phyloP scores from a whole-genome alignment of 805 yeast genomes.

The Candida sonorensis region DNA sequence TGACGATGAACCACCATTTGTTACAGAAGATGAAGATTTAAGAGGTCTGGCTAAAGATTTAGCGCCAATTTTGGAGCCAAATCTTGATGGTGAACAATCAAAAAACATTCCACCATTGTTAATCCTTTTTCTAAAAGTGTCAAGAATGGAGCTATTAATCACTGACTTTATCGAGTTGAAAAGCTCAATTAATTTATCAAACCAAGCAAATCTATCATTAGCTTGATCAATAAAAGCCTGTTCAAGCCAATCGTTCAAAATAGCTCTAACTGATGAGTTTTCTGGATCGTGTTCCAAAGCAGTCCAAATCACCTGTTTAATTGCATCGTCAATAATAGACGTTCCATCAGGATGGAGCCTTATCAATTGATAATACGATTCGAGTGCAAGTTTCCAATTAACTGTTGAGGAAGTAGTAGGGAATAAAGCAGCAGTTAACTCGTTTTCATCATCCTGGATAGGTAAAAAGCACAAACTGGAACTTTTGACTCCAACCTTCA shows the following conservation, averaged over 20 bases:
- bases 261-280: conserved; percentile 11
- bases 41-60: conserved; percentile 1
- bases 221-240: conserved; percentile 6
- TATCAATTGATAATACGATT: conserved; percentile 23
- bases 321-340: conserved; percentile 8
- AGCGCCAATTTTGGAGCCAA: conserved; percentile 3
- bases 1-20: conserved; percentile 2
- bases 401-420: conserved; percentile 27
- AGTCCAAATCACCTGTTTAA: conserved; percentile 27
- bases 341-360: conserved; percentile 15
- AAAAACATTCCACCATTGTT: conserved; percentile 26
- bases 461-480: conserved; percentile 19
- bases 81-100: no score
- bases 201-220: conserved; percentile 21
- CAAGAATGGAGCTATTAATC: conserved; percentile 17
- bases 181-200: conserved; percentile 20
- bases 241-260: conserved; percentile 19
- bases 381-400: conserved; percentile 20
- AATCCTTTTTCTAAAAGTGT: conserved; percentile 21
- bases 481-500: conserved; percentile 25
- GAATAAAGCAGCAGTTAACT: conserved; percentile 21
- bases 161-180: conserved; percentile 21
- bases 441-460: conserved; percentile 17
- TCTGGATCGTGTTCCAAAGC: conserved; percentile 23
- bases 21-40: conserved; percentile 6